A percentile compares a stretch with the other conserved stretches of the same genome.
These are phyloP conservation scores for Saccharomyces hybrid DNA, from an alignment of 1,139 yeast species.

Conservation along the genomic window DNA sequence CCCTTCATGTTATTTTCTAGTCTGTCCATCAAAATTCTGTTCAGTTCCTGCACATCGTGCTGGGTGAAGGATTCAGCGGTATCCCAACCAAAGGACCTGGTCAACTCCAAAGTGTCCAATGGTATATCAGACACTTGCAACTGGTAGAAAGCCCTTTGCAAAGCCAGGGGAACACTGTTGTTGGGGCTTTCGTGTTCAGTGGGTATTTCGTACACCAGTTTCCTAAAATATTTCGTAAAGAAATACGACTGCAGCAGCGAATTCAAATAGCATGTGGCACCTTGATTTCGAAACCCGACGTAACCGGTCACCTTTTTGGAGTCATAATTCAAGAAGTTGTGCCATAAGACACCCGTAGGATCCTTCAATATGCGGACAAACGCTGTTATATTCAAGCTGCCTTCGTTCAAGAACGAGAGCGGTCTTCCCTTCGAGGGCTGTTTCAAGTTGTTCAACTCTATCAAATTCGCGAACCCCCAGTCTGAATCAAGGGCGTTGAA, in stretches of 20 bases:
- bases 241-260: slow-evolving; percentile 85
- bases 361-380: slow-evolving; percentile 74
- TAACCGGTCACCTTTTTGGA: slow-evolving; percentile 82
- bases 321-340: slow-evolving; percentile 74
- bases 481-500: slow-evolving; percentile 72
- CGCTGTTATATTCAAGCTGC: slow-evolving; percentile 62
- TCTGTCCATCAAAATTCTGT: slow-evolving; percentile 91
- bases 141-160: slow-evolving; percentile 80
- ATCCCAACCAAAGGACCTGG: slow-evolving; percentile 96
- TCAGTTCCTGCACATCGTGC: slow-evolving; percentile 95
- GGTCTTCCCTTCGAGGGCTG: slow-evolving; percentile 28
- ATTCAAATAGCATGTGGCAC: slow-evolving; percentile 94
- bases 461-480: slow-evolving; percentile 89
- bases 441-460: slow-evolving; percentile 48
- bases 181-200: slow-evolving; percentile 51
- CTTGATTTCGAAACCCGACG: slow-evolving; percentile 91
- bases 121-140: slow-evolving; percentile 67
- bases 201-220: slow-evolving; percentile 83
- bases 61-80: slow-evolving; percentile 92
- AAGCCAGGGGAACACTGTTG: slow-evolving; percentile 66
- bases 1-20: slow-evolving; percentile 90
- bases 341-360: slow-evolving; percentile 92
- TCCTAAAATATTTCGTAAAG: slow-evolving; percentile 75
- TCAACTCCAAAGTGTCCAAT: slow-evolving; percentile 76
- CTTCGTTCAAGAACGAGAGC: slow-evolving; percentile 44